phyloP scores from a whole-genome alignment of 345 rosid genomes.

The Geranium brycei region DNA sequence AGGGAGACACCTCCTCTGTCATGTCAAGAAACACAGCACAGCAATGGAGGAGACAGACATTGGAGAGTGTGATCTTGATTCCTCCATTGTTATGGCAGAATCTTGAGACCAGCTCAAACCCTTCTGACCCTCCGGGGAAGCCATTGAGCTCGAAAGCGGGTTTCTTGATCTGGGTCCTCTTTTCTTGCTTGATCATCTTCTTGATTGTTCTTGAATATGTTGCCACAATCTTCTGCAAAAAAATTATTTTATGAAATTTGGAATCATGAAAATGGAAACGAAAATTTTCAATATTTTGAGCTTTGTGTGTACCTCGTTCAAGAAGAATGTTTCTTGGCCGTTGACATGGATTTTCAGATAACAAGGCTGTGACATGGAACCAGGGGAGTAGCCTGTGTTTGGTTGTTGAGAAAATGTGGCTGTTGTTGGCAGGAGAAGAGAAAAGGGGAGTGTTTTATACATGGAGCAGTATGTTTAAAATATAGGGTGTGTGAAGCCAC shows the following conservation, averaged over 20 bases:
- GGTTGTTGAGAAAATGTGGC: background rate
- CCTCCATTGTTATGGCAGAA: constrained; percentile 56
- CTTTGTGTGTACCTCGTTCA: constrained; percentile 33
- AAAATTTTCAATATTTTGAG: background rate
- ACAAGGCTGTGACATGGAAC: constrained; percentile 32
- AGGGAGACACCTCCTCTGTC: constrained; percentile 35
- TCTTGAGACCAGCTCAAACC: constrained; percentile 53
- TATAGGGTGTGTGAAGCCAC: no score
- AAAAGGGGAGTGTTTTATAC: constrained; percentile 5
- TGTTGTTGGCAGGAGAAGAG: background rate
- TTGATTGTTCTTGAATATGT: constrained; percentile 42
- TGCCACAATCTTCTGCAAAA: constrained; percentile 38
- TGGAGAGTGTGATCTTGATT: constrained; percentile 33
- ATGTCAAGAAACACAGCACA: constrained; percentile 53
- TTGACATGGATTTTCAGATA: constrained; percentile 37
- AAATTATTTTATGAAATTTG: background rate
- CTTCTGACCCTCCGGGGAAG: constrained; percentile 60
- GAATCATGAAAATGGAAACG: background rate
- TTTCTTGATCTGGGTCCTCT: constrained; percentile 30
- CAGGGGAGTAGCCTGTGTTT: background rate
- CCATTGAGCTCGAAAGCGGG: constrained; percentile 24
- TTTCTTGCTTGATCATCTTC: constrained; percentile 39
- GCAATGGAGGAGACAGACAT: constrained; percentile 46
- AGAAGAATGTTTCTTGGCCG: constrained; percentile 35
- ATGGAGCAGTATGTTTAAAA: background rate